Conservation (phyloP, 352 stramenopile species). For the Phytophthora quininea region DNA sequence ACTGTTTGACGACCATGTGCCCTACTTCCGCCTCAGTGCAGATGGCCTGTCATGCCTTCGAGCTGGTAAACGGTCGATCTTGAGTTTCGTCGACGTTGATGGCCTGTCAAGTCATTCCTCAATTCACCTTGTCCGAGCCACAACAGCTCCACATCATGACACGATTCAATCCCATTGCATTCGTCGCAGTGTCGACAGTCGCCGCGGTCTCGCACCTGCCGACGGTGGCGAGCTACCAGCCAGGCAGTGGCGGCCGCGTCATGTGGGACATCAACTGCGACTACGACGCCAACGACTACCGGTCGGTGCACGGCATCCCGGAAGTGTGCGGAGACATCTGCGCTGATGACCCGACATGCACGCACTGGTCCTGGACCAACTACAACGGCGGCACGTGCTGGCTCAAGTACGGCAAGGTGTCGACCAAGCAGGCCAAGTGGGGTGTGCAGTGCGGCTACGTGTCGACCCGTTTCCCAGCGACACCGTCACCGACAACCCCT, state of each 20-base stretch:
- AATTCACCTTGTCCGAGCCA: too few relatives aligned
- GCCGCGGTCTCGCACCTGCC: slow-evolving; percentile 1
- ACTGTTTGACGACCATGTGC: too few relatives aligned
- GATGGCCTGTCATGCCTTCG: too few relatives aligned
- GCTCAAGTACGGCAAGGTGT: slow-evolving; percentile 24
- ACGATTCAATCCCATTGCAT: too few relatives aligned
- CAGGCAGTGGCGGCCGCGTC: slow-evolving; percentile 18
- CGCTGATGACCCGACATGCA: slow-evolving; percentile 28
- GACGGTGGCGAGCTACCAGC: slow-evolving; percentile 10
- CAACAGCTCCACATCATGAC: too few relatives aligned
- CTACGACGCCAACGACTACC: not conserved
- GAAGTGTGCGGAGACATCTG: slow-evolving; percentile 37
- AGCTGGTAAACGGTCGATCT: too few relatives aligned
- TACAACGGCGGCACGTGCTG: slow-evolving; percentile 43
- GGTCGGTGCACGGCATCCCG: slow-evolving; percentile 1
- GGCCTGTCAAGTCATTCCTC: too few relatives aligned
- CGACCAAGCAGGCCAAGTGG: slow-evolving; percentile 13
- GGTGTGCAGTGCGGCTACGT: slow-evolving; percentile 36
- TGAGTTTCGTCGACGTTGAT: too few relatives aligned
- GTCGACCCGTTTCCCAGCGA: slow-evolving; percentile 1
- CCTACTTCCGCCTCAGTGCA: too few relatives aligned
- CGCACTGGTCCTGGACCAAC: slow-evolving; percentile 35
- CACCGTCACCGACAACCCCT: too few relatives aligned
- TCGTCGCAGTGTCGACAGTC: not conserved
- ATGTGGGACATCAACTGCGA: not conserved